Conservation (phyloP, 257 asterid genomes). For the Lycium ferocissimum region DNA sequence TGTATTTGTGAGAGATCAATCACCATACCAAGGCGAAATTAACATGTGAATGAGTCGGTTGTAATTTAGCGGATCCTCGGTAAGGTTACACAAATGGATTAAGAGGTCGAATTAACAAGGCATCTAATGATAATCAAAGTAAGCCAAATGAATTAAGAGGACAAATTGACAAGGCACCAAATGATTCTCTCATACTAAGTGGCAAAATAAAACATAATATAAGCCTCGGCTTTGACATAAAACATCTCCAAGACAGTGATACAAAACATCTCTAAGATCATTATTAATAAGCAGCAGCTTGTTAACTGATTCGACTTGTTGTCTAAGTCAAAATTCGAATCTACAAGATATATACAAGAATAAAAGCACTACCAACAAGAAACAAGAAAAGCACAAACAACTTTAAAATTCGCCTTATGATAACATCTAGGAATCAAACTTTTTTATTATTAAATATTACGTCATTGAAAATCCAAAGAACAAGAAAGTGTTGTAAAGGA, state of each 20-base stretch:
- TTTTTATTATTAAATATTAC: neutral
- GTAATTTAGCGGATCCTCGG: neutral
- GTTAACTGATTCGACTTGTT: neutral
- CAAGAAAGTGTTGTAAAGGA: neutral
- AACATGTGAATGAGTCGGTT: slow-evolving; percentile 31
- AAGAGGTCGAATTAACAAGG: neutral
- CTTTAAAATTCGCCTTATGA: neutral
- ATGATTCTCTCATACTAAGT: neutral
- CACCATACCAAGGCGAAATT: slow-evolving; percentile 88
- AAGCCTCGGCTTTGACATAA: neutral
- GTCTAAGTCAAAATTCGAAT: neutral
- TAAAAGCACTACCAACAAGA: neutral
- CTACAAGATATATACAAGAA: neutral
- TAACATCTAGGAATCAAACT: neutral
- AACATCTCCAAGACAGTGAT: neutral
- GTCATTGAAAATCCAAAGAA: neutral
- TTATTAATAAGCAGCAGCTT: neutral
- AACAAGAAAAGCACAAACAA: slow-evolving; percentile 20
- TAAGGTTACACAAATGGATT: neutral
- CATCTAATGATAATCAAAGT: neutral
- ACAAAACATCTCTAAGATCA: neutral
- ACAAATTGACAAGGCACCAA: no score
- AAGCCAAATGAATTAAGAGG: no score
- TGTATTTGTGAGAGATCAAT: slow-evolving; percentile 97
- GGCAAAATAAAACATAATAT: neutral